phyloP scores from a whole-genome alignment of 164 flowering plant genomes.

The Amborella trichopoda region DNA sequence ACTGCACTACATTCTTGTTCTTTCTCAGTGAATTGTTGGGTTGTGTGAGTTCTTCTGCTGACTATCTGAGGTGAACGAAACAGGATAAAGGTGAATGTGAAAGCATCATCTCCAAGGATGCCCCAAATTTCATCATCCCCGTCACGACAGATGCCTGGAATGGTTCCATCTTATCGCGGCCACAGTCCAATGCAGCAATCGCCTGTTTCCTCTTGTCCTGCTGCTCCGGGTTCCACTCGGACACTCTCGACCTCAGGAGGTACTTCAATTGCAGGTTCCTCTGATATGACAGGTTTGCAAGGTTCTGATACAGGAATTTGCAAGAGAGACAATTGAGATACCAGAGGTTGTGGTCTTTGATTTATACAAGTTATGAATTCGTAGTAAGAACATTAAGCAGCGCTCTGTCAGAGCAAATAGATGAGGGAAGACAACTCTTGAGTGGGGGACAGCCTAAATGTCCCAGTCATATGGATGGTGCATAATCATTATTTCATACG shows the following conservation, averaged over 20 bases:
- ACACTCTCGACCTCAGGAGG: conserved; percentile 22
- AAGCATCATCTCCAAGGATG: conserved; percentile 17
- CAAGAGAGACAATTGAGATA: too few relatives aligned
- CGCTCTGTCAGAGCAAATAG: too few relatives aligned
- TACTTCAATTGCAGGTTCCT: conserved; percentile 16
- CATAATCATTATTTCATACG: too few relatives aligned
- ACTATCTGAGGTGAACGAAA: too few relatives aligned
- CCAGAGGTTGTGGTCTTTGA: too few relatives aligned
- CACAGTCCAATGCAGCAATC: conserved; percentile 26
- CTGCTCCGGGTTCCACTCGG: conserved; percentile 21
- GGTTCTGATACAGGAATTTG: too few relatives aligned
- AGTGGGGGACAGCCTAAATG: too few relatives aligned
- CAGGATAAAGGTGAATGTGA: conserved; percentile 2
- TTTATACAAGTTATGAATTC: too few relatives aligned
- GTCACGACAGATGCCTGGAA: conserved; percentile 15
- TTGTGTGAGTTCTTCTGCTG: not conserved
- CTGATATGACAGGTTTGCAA: too few relatives aligned
- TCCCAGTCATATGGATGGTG: too few relatives aligned
- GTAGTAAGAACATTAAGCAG: too few relatives aligned
- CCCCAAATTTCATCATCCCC: conserved; percentile 12
- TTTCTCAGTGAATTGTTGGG: not conserved
- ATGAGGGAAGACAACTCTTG: too few relatives aligned
- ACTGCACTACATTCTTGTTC: not conserved
- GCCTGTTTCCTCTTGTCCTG: conserved; percentile 25
- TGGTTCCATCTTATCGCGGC: conserved; percentile 32